Percentiles rank a stretch among this genome's conserved stretches.
phyloP scores from a whole-genome alignment of 345 rosid genomes.

The Luvunga scandens region DNA sequence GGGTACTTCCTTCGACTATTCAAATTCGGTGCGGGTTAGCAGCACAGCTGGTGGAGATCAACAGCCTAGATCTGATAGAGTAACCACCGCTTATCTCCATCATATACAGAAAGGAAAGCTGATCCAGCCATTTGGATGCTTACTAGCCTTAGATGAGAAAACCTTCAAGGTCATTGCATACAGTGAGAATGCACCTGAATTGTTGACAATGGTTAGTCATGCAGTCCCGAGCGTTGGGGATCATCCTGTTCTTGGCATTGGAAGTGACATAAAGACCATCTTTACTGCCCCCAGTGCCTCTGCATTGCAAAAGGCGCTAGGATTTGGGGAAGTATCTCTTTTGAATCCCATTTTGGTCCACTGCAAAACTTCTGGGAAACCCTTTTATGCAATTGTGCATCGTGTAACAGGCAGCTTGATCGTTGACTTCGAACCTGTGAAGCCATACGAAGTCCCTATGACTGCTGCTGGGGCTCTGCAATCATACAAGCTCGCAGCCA shows the following conservation, averaged over 20 bases:
- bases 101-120: conserved; percentile 93
- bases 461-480: conserved; percentile 97
- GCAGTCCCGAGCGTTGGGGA: conserved; percentile 97
- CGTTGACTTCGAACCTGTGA: conserved; percentile 91
- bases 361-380: conserved; percentile 93
- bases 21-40: conserved; percentile 68
- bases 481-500: conserved; percentile 96
- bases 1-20: conserved; percentile 86
- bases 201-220: conserved; percentile 85
- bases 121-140: conserved; percentile 96
- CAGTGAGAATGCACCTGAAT: conserved; percentile 90
- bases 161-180: conserved; percentile 81
- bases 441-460: conserved; percentile 94
- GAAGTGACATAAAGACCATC: conserved; percentile 69
- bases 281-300: conserved; percentile 89
- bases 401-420: conserved; percentile 87
- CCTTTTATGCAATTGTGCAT: conserved; percentile 89
- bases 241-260: conserved; percentile 66
- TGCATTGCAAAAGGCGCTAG: conserved; percentile 83
- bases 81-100: conserved; percentile 87
- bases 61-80: conserved; percentile 74
- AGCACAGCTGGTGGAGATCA: conserved; percentile 36
- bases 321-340: conserved; percentile 83
- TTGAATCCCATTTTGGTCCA: conserved; percentile 92
- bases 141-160: conserved; percentile 89